phyloP scores from a whole-genome alignment of 176 grass and related monocot species.

The Bonia amplexicaulis region DNA sequence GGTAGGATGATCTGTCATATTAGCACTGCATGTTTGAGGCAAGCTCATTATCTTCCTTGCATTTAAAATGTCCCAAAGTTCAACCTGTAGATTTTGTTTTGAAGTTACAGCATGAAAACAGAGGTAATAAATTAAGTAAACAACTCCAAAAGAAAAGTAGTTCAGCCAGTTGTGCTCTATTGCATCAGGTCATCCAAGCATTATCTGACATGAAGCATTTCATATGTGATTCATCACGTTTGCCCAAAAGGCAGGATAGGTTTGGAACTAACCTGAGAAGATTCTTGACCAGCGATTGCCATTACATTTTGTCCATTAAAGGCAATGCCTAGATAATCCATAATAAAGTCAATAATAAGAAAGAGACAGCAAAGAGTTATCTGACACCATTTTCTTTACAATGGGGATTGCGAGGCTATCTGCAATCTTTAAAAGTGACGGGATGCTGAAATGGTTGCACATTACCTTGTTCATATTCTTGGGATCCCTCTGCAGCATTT shows the following conservation, averaged over 20 bases:
- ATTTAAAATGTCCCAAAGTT: conserved; percentile 78
- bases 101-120: conserved; percentile 19
- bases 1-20: conserved; percentile 31
- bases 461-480: conserved; percentile 34
- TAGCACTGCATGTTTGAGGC: conserved; percentile 37
- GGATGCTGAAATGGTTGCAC: background rate
- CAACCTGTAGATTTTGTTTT: conserved; percentile 50
- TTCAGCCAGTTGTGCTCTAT: background rate
- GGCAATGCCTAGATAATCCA: conserved; percentile 27
- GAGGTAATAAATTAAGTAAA: conserved; percentile 26
- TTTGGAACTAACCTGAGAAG: conserved; percentile 46
- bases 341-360: conserved; percentile 12
- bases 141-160: background rate
- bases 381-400: background rate
- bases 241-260: background rate
- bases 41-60: conserved; percentile 62
- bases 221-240: background rate
- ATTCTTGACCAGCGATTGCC: conserved; percentile 76
- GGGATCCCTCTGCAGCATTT: conserved; percentile 5
- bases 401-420: background rate
- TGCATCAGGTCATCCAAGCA: background rate
- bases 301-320: conserved; percentile 47
- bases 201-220: background rate
- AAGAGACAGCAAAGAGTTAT: background rate
- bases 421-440: background rate